These are phyloP conservation scores for Wickerhamiella azyma DNA, from an alignment of 805 yeast species.

Conservation along the genomic window DNA sequence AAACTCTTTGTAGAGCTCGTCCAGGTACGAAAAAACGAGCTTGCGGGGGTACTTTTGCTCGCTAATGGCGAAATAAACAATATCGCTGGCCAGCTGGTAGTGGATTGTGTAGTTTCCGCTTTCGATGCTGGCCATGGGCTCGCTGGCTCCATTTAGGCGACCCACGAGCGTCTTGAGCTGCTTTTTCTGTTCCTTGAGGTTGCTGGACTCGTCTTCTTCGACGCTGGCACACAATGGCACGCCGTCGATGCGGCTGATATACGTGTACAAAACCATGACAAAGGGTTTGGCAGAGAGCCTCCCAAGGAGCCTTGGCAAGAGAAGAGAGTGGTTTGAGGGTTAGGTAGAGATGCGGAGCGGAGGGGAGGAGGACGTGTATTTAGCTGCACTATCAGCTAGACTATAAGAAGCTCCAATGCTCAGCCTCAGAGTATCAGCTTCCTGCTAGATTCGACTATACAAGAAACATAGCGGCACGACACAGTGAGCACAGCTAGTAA, in stretches of 20 bases:
- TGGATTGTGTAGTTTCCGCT: slow-evolving; percentile 61
- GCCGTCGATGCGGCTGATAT: slow-evolving; percentile 31
- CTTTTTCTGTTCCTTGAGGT: slow-evolving; percentile 62
- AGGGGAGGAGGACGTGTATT: too few relatives aligned
- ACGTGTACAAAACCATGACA: slow-evolving; percentile 25
- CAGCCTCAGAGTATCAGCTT: too few relatives aligned
- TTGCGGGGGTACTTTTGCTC: slow-evolving; percentile 74
- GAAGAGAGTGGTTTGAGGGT: not conserved
- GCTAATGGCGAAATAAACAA: slow-evolving; percentile 66
- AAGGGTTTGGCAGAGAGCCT: not conserved
- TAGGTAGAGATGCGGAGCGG: not conserved
- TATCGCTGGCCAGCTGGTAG: slow-evolving; percentile 49
- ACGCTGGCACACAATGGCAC: slow-evolving; percentile 86
- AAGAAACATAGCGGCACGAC: too few relatives aligned
- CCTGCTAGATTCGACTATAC: too few relatives aligned
- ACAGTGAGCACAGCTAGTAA: too few relatives aligned
- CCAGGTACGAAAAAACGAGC: slow-evolving; percentile 73
- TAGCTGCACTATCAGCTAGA: too few relatives aligned
- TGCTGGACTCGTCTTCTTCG: slow-evolving; percentile 52
- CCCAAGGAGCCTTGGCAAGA: too few relatives aligned
- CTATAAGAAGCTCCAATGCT: too few relatives aligned
- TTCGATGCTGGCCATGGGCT: slow-evolving; percentile 72
- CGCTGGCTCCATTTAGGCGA: slow-evolving; percentile 66
- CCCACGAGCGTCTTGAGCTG: slow-evolving; percentile 66
- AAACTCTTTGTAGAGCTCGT: slow-evolving; percentile 73